Evolutionary conservation across 345 rosid species (phyloP).

Genomic region (Moricandia arvensis): DNA sequence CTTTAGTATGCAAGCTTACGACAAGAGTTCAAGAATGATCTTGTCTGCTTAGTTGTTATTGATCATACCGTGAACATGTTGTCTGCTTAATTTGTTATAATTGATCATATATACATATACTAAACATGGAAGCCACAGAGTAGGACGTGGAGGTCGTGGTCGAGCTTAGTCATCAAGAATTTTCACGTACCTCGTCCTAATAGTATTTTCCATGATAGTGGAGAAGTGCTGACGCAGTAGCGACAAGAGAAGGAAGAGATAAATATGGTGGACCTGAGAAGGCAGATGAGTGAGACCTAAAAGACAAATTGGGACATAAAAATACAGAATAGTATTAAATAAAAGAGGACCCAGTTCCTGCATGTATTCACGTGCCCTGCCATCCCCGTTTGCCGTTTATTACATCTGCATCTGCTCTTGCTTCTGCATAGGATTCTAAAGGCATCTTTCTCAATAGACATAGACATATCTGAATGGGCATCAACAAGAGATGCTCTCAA

Average conservation of each 20-base stretch:
- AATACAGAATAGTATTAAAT: constrained; percentile 1
- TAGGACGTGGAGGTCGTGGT: background rate
- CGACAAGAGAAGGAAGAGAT: constrained; percentile 25
- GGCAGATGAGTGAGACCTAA: constrained; percentile 35
- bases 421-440: constrained; percentile 86
- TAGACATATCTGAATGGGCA: background rate
- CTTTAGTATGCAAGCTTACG: background rate
- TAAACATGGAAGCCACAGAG: background rate
- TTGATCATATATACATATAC: background rate
- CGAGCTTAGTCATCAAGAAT: constrained; percentile 1
- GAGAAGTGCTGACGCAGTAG: constrained; percentile 23
- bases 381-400: constrained; percentile 61
- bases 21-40: background rate
- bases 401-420: constrained; percentile 59
- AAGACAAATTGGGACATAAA: constrained; percentile 37
- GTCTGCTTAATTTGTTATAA: background rate
- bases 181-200: constrained; percentile 29
- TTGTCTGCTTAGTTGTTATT: background rate
- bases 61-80: no score
- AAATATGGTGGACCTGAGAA: constrained; percentile 25
- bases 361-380: constrained; percentile 97
- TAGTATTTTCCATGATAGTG: constrained; percentile 13
- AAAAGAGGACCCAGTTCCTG: constrained; percentile 69
- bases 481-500: background rate
- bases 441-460: background rate